Evolutionary conservation across 352 stramenopile genomes (phyloP).

Genomic region (Globisporangium splendens): DNA sequence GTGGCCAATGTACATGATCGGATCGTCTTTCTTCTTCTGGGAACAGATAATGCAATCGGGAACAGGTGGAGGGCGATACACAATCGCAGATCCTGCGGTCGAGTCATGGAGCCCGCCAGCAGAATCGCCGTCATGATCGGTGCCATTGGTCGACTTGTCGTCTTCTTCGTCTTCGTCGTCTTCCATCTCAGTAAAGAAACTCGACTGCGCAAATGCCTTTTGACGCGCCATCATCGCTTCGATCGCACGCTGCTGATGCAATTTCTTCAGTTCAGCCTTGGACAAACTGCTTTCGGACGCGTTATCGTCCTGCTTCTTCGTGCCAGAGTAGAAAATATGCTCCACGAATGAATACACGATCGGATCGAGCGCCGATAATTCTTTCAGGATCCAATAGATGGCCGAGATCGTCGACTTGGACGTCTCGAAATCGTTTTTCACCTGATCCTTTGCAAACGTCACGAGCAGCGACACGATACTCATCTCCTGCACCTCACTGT

Average conservation of each 20-base stretch:
- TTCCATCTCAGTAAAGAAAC: constrained; percentile 66
- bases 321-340: constrained; percentile 56
- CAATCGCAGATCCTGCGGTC: constrained; percentile 28
- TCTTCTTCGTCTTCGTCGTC: constrained; percentile 61
- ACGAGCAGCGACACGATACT: constrained; percentile 66
- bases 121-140: constrained; percentile 13
- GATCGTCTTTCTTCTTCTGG: constrained; percentile 78
- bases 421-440: constrained; percentile 74
- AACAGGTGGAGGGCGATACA: constrained; percentile 59
- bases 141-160: constrained; percentile 14
- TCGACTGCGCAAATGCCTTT: constrained; percentile 70
- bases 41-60: constrained; percentile 86
- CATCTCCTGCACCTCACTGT: constrained; percentile 46
- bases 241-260: constrained; percentile 80
- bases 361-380: constrained; percentile 48
- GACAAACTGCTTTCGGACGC: constrained; percentile 53
- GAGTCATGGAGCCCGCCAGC: neutral
- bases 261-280: constrained; percentile 71
- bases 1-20: constrained; percentile 85
- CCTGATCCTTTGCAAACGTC: constrained; percentile 55
- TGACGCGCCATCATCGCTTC: constrained; percentile 82
- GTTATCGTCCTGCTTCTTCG: constrained; percentile 57
- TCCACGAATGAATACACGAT: constrained; percentile 53
- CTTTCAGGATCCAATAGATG: constrained; percentile 80
- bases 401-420: constrained; percentile 75